Conservation (phyloP, 139 green algal genomes). For the Gonium pectorale region DNA sequence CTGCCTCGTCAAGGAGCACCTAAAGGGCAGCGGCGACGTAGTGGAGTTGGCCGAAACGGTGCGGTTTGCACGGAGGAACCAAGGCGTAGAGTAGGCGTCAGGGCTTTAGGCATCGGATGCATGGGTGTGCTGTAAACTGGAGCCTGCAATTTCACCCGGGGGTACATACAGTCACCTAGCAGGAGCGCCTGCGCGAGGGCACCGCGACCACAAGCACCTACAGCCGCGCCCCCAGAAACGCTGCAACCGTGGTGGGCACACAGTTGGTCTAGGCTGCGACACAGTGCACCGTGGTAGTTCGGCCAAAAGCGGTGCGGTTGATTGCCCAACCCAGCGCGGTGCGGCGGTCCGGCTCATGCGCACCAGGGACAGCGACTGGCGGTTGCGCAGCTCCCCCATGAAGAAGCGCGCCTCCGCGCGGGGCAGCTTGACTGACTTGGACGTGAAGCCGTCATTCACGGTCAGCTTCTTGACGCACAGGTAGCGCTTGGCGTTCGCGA, state of each 20-base stretch:
- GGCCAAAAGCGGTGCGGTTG: no score
- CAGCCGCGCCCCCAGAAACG: background rate
- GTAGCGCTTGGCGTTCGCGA: slow-evolving; percentile 12
- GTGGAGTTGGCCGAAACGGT: no score
- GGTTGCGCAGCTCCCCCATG: slow-evolving; percentile 46
- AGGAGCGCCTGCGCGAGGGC: no score
- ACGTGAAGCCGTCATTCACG: slow-evolving; percentile 30
- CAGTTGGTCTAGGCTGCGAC: background rate
- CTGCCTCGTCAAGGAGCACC: slow-evolving; percentile 45
- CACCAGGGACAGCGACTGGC: slow-evolving; percentile 15
- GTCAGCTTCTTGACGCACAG: slow-evolving; percentile 52
- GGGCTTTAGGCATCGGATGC: no score
- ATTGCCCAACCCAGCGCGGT: no score
- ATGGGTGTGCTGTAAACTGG: background rate
- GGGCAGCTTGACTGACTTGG: slow-evolving; percentile 52
- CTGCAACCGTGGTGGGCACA: background rate
- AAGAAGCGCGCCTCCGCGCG: slow-evolving; percentile 43
- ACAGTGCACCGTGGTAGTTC: no score
- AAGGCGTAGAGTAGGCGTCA: no score
- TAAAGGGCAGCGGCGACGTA: background rate
- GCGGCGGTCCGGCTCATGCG: no score
- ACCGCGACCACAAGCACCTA: background rate
- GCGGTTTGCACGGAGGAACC: no score
- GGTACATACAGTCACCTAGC: background rate
- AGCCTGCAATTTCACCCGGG: background rate